These are phyloP conservation scores for Xylaria sp. DNA, from an alignment of 2,329 filamentous ascomycete species.

Conservation along the genomic window DNA sequence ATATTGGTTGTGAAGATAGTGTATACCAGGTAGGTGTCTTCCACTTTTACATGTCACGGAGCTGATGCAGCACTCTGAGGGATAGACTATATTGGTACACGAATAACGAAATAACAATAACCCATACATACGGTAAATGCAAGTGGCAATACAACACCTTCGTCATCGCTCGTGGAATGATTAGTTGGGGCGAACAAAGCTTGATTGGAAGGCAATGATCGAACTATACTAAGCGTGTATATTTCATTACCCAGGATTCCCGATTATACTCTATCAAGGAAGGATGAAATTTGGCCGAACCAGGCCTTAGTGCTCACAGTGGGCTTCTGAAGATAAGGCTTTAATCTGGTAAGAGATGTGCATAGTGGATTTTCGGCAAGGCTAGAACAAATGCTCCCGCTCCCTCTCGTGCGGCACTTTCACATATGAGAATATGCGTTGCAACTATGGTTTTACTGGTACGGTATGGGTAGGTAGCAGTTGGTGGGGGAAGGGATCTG, in stretches of 20 bases:
- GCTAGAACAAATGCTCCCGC: constrained; percentile 29
- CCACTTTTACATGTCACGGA: too few species aligned
- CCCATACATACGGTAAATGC: not conserved
- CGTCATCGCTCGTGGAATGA: not conserved
- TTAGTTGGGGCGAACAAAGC: not conserved
- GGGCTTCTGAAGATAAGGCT: constrained; percentile 18
- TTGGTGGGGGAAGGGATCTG: constrained; percentile 24
- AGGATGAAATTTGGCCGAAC: constrained; percentile 15
- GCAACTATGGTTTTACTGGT: constrained; percentile 28
- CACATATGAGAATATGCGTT: constrained; percentile 27
- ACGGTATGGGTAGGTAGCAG: constrained; percentile 28
- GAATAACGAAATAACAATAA: not conserved
- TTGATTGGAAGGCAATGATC: constrained; percentile 7
- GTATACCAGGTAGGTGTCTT: not conserved
- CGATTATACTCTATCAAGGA: constrained; percentile 13
- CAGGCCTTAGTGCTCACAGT: constrained; percentile 13
- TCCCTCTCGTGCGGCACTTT: constrained; percentile 26
- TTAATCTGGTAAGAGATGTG: constrained; percentile 31
- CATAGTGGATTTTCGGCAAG: constrained; percentile 26
- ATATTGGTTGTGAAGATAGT: not conserved
- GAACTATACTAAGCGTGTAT: constrained; percentile 9
- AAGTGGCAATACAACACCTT: not conserved
- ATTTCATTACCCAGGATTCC: constrained; percentile 8
- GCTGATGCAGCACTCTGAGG: too few species aligned
- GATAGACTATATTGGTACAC: too few species aligned